Evolutionary conservation across 2,329 filamentous ascomycete genomes (phyloP).

Genomic region (Colletotrichum costaricense): DNA sequence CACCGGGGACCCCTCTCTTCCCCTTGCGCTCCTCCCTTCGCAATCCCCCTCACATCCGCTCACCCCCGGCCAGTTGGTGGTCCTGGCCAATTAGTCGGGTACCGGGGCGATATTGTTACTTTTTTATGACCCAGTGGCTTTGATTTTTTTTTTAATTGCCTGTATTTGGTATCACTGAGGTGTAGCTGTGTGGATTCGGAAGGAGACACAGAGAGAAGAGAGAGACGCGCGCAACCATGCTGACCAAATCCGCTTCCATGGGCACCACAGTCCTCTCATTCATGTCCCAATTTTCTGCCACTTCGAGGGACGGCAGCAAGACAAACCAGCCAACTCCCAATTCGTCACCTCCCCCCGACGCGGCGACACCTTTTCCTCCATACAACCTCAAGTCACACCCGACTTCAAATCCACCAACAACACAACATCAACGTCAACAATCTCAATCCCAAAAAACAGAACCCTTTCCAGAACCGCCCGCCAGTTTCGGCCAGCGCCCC

Average conservation of each 20-base stretch:
- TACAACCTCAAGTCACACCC: slow-evolving; percentile 33
- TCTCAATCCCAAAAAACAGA: slow-evolving; percentile 24
- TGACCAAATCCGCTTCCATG: slow-evolving; percentile 32
- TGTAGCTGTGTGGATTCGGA: no score
- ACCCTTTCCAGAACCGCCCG: slow-evolving; percentile 26
- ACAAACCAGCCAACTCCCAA: slow-evolving; percentile 52
- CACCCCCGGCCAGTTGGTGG: slow-evolving; percentile 6
- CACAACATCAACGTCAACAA: slow-evolving; percentile 9
- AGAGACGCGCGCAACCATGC: slow-evolving; percentile 25
- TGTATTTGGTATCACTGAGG: neutral
- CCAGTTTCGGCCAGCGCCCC: slow-evolving; percentile 44
- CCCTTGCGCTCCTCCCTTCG: neutral
- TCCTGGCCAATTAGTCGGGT: slow-evolving; percentile 33
- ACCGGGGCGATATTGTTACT: slow-evolving; percentile 29
- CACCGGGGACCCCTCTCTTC: neutral
- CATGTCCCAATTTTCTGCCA: slow-evolving; percentile 81
- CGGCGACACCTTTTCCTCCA: slow-evolving; percentile 37
- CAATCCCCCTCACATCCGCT: neutral
- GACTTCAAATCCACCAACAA: slow-evolving; percentile 21
- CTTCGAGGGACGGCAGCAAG: slow-evolving; percentile 52
- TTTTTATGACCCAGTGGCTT: neutral
- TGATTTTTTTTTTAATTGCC: neutral
- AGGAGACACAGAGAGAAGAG: neutral
- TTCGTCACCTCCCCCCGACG: slow-evolving; percentile 55
- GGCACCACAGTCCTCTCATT: slow-evolving; percentile 79